A percentile compares a stretch with the other conserved stretches of the same genome.
These are phyloP conservation scores for Aspergillus novofumigatus DNA, from an alignment of 2,329 filamentous ascomycete genomes.

Conservation along the genomic window DNA sequence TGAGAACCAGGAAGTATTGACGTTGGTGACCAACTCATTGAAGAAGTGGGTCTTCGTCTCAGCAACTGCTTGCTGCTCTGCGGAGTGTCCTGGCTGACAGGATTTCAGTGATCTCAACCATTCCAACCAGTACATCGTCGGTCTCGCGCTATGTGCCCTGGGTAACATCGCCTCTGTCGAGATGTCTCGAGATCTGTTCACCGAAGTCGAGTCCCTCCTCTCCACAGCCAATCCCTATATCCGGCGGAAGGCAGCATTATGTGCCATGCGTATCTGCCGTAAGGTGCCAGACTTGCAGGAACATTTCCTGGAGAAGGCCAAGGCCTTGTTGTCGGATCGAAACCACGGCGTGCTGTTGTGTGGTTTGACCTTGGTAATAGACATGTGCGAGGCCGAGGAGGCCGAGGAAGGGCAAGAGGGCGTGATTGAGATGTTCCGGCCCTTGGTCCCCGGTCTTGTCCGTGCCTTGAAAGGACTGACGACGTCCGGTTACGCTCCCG, in stretches of 20 bases:
- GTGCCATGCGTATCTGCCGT: slow-evolving; percentile 96
- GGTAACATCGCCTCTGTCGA: slow-evolving; percentile 97
- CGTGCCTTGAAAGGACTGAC: slow-evolving; percentile 88
- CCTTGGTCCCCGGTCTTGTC: slow-evolving; percentile 78
- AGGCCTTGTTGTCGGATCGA: slow-evolving; percentile 79
- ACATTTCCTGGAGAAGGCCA: slow-evolving; percentile 93
- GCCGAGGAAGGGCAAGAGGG: slow-evolving; percentile 85
- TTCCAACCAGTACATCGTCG: slow-evolving; percentile 97
- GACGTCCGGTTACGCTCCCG: slow-evolving; percentile 92
- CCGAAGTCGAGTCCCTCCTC: slow-evolving; percentile 88
- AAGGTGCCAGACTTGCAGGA: slow-evolving; percentile 97
- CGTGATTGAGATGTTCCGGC: slow-evolving; percentile 85
- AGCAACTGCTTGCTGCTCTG: neutral
- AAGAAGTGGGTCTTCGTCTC: slow-evolving; percentile 68
- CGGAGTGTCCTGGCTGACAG: slow-evolving; percentile 29
- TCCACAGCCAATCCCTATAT: slow-evolving; percentile 98
- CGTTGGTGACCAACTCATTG: slow-evolving; percentile 92
- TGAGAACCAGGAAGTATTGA: slow-evolving; percentile 97
- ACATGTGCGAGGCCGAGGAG: slow-evolving; percentile 92
- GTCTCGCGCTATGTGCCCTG: slow-evolving; percentile 89
- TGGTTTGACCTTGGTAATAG: slow-evolving; percentile 83
- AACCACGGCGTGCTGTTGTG: slow-evolving; percentile 95
- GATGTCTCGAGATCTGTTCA: slow-evolving; percentile 96
- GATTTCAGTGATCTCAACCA: slow-evolving; percentile 79
- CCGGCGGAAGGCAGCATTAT: slow-evolving; percentile 92